Evolutionary conservation across 208 protist species (phyloP).

Genomic region (Leishmania aethiopica): DNA sequence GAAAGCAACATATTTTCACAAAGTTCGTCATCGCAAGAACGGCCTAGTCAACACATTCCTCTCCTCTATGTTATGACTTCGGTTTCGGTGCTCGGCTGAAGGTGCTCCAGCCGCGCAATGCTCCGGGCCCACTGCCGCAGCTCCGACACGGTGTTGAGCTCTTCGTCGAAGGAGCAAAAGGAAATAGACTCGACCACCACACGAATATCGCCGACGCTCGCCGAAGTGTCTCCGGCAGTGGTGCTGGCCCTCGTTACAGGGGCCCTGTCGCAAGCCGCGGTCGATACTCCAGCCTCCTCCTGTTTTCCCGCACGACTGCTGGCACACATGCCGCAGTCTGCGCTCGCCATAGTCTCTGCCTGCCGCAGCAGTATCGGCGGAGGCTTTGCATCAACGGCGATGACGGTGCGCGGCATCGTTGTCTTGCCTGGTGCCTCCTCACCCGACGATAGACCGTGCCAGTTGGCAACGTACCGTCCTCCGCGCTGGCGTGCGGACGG

Average conservation of each 20-base stretch:
- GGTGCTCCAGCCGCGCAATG: slow-evolving; percentile 14
- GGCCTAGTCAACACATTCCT: background rate
- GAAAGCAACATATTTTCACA: background rate
- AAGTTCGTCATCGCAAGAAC: background rate
- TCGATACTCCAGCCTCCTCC: background rate
- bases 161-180: slow-evolving; percentile 25
- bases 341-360: background rate
- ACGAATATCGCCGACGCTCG: slow-evolving; percentile 1
- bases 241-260: background rate
- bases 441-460: slow-evolving; percentile 10
- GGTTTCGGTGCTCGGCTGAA: slow-evolving; percentile 29
- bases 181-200: slow-evolving; percentile 14
- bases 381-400: background rate
- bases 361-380: background rate
- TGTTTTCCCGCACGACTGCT: background rate
- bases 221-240: background rate
- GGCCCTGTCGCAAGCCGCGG: background rate
- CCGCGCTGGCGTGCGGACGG: background rate
- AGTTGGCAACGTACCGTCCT: slow-evolving; percentile 22
- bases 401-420: background rate
- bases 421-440: background rate
- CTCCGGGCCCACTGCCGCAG: slow-evolving; percentile 31
- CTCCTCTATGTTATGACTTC: slow-evolving; percentile 31
- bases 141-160: slow-evolving; percentile 20
- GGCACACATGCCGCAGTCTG: slow-evolving; percentile 2